A percentile compares a stretch with the other conserved stretches of the same genome.
Conservation (phyloP, 2,329 filamentous ascomycete species). For the Penicillium sp. region DNA sequence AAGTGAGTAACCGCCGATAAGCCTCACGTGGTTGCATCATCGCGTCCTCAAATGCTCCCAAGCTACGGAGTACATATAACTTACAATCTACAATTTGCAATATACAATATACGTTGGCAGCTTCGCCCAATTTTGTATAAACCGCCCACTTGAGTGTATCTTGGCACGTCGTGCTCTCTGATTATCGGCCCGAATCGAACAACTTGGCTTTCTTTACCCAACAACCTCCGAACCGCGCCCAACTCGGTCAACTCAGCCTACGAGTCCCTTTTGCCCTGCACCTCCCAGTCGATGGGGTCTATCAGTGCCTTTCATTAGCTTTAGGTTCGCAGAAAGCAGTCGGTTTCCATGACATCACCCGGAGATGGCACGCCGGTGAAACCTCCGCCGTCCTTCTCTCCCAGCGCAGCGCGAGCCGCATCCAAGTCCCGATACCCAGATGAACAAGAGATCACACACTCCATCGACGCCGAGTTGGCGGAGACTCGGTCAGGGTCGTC, state of each 20-base stretch:
- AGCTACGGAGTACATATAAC: background rate
- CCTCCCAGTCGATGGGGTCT: conserved; percentile 30
- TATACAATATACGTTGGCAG: background rate
- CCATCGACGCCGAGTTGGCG: conserved; percentile 42
- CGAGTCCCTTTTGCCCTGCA: background rate
- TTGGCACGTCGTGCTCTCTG: conserved; percentile 1
- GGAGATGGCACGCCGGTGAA: conserved; percentile 61
- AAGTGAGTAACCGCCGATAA: conserved; percentile 18
- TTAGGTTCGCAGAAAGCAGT: conserved; percentile 24
- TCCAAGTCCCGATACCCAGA: conserved; percentile 56
- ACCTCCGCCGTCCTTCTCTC: conserved; percentile 65
- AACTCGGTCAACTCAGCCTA: background rate
- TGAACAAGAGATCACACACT: conserved; percentile 49
- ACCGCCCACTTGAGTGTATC: background rate
- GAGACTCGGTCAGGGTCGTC: conserved; percentile 54
- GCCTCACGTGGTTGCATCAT: conserved; percentile 27
- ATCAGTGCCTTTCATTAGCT: conserved; percentile 17
- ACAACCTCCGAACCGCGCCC: conserved; percentile 13
- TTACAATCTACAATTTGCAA: background rate
- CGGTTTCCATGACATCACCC: conserved; percentile 62
- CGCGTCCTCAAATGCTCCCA: conserved; percentile 9
- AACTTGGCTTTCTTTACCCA: conserved; percentile 17
- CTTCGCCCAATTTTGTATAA: background rate
- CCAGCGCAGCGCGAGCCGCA: conserved; percentile 57
- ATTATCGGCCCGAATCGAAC: conserved; percentile 13